A percentile compares a stretch with the other conserved stretches of the same genome.
These are phyloP conservation scores for Picochlorum sp. DNA, from an alignment of 139 green algal genomes.

Conservation along the genomic window DNA sequence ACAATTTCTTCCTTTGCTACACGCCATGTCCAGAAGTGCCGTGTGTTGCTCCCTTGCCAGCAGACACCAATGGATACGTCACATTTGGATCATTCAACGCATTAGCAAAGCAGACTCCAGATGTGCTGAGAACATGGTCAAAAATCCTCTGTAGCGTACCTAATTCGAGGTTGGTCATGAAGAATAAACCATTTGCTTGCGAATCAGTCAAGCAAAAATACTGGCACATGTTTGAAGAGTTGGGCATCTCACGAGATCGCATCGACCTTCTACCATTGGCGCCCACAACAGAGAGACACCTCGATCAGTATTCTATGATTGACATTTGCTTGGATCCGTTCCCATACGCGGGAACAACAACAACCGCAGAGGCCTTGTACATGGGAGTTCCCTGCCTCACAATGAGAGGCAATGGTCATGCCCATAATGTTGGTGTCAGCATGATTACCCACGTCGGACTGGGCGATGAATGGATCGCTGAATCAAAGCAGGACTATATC, in stretches of 20 bases:
- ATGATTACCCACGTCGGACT: conserved; percentile 76
- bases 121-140: conserved; percentile 75
- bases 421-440: conserved; percentile 88
- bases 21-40: conserved; percentile 73
- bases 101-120: conserved; percentile 87
- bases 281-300: conserved; percentile 65
- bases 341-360: conserved; percentile 96
- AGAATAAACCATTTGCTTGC: conserved; percentile 96
- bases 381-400: conserved; percentile 94
- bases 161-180: conserved; percentile 79
- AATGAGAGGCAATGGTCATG: conserved; percentile 75
- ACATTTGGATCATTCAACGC: conserved; percentile 98
- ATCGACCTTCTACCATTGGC: conserved; percentile 86
- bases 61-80: conserved; percentile 65
- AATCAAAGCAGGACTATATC: conserved; percentile 74
- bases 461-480: conserved; percentile 63
- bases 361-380: conserved; percentile 86
- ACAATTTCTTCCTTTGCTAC: conserved; percentile 95
- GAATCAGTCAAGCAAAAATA: conserved; percentile 41
- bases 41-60: conserved; percentile 62
- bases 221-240: conserved; percentile 22
- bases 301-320: conserved; percentile 71
- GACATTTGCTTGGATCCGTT: conserved; percentile 91
- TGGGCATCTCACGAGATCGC: conserved; percentile 17
- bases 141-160: conserved; percentile 64